Evolutionary conservation across 1,284 basidiomycete species (phyloP).

Genomic region (Rhodotorula sp.): DNA sequence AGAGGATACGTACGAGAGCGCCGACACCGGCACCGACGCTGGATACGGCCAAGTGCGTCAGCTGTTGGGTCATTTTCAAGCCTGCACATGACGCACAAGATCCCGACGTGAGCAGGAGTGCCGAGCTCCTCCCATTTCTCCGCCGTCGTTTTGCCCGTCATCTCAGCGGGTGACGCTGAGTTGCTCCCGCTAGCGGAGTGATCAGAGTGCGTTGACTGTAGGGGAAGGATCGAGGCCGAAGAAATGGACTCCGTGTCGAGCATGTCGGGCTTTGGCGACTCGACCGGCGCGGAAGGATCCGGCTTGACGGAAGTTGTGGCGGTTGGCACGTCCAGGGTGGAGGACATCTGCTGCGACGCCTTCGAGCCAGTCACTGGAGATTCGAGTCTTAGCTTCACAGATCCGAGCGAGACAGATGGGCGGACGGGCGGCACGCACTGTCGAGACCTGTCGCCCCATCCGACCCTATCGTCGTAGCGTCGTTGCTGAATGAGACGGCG

Average conservation of each 20-base stretch:
- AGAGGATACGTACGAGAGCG: slow-evolving; percentile 1
- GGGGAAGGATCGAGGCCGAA: neutral
- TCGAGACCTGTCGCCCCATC: slow-evolving; percentile 14
- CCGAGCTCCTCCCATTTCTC: slow-evolving; percentile 25
- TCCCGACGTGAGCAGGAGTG: slow-evolving; percentile 10
- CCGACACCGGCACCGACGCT: slow-evolving; percentile 4
- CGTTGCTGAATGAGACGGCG: neutral
- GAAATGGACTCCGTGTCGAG: too few species aligned
- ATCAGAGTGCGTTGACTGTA: neutral
- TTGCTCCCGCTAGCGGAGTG: neutral
- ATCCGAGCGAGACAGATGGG: too few species aligned
- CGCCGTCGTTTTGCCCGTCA: neutral
- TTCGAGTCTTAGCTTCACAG: neutral
- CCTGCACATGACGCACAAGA: slow-evolving; percentile 7
- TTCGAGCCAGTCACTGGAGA: neutral
- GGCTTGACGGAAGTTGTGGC: neutral
- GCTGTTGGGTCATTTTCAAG: too few species aligned
- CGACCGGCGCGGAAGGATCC: too few species aligned
- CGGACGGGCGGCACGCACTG: neutral
- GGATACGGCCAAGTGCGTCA: neutral
- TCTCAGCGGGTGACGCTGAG: neutral
- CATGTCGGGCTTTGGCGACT: too few species aligned
- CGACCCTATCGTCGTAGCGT: neutral
- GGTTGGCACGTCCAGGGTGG: too few species aligned
- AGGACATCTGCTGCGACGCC: neutral